Conservation (phyloP, 2,329 filamentous ascomycete genomes). For the Aspergillus tanneri region DNA sequence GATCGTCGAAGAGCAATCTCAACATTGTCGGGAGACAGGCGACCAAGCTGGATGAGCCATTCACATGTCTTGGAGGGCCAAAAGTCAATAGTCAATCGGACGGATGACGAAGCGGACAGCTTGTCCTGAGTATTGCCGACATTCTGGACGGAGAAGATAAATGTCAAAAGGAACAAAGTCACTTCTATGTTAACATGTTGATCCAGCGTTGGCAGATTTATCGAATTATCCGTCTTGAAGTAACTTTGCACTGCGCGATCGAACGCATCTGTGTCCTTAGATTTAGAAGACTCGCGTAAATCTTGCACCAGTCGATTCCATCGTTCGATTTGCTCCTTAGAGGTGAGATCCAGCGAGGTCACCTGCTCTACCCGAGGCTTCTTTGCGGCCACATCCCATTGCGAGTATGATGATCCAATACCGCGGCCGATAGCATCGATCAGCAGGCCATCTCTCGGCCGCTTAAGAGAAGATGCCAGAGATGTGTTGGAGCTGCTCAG, state of each 20-base stretch:
- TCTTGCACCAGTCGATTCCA: constrained; percentile 36
- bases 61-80: constrained; percentile 41
- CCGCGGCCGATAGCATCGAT: constrained; percentile 46
- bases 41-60: constrained; percentile 43
- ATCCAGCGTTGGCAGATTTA: constrained; percentile 24
- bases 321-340: constrained; percentile 31
- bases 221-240: constrained; percentile 25
- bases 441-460: constrained; percentile 40
- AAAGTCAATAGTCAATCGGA: constrained; percentile 33
- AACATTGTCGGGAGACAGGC: constrained; percentile 41
- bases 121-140: constrained; percentile 22
- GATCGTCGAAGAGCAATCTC: constrained; percentile 40
- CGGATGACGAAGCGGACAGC: constrained; percentile 25
- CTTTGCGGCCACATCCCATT: constrained; percentile 31
- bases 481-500: constrained; percentile 34
- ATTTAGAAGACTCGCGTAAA: constrained; percentile 29
- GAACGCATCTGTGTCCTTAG: constrained; percentile 32
- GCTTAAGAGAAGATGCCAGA: constrained; percentile 36
- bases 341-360: constrained; percentile 33
- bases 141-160: constrained; percentile 37
- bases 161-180: constrained; percentile 39
- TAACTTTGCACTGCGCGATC: constrained; percentile 35
- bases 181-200: constrained; percentile 39
- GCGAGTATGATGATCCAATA: constrained; percentile 33
- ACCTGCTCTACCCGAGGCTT: constrained; percentile 32